Conservation (phyloP, 1,139 yeast genomes). For the Geotrichum europaeum region DNA sequence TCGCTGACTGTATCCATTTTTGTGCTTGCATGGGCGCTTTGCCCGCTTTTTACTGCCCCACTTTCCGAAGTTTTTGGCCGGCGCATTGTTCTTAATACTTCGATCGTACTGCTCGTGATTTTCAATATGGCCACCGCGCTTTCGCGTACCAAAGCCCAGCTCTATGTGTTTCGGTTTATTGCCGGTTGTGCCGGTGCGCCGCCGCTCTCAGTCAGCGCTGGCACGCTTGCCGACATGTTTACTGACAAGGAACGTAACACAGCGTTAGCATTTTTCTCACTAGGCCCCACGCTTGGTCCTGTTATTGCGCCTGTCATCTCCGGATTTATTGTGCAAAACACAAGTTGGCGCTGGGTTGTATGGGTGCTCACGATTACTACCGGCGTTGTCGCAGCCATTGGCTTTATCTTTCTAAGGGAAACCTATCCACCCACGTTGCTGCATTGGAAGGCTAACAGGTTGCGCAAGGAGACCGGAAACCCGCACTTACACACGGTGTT, state of each 20-base stretch:
- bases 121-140: constrained; percentile 58
- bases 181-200: constrained; percentile 66
- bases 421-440: constrained; percentile 56
- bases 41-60: constrained; percentile 57
- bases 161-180: constrained; percentile 52
- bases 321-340: constrained; percentile 47
- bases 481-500: constrained; percentile 51
- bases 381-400: constrained; percentile 43
- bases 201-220: constrained; percentile 66
- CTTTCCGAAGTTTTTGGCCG: constrained; percentile 57
- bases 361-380: constrained; percentile 53
- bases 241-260: constrained; percentile 46
- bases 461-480: constrained; percentile 51
- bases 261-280: constrained; percentile 55
- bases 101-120: constrained; percentile 46
- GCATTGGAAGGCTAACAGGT: constrained; percentile 41
- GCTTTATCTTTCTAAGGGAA: constrained; percentile 44
- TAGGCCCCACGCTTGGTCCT: constrained; percentile 61
- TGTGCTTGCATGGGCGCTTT: constrained; percentile 58
- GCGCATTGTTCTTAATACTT: constrained; percentile 43
- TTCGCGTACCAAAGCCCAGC: constrained; percentile 47
- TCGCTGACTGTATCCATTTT: constrained; percentile 52
- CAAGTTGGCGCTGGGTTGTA: constrained; percentile 56
- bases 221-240: constrained; percentile 59
- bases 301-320: constrained; percentile 55